These are phyloP conservation scores for Picea mariana DNA, from an alignment of 83 land plant species.

Conservation along the genomic window DNA sequence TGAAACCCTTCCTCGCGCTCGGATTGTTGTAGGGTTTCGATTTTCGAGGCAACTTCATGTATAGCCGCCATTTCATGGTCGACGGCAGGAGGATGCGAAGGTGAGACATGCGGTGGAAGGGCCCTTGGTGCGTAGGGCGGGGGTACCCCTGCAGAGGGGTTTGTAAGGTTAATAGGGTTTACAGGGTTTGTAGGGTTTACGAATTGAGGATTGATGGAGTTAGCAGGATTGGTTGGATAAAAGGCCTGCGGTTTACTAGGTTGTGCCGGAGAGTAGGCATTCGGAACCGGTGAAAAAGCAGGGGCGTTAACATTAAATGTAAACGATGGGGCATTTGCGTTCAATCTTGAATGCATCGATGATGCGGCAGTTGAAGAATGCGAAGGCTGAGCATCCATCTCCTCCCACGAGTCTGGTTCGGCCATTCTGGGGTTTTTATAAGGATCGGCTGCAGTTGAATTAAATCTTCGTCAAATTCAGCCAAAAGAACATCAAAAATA, in stretches of 20 bases:
- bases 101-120: background rate
- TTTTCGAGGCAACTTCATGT: background rate
- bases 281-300: background rate
- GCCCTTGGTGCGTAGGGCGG: background rate
- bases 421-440: too few relatives aligned
- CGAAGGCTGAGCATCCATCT: background rate
- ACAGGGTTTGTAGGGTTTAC: too few relatives aligned
- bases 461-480: too few relatives aligned
- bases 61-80: background rate
- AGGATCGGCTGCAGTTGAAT: too few relatives aligned
- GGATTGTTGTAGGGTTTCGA: too few relatives aligned
- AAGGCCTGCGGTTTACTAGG: too few relatives aligned
- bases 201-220: too few relatives aligned
- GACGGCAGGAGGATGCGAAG: background rate
- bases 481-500: too few relatives aligned
- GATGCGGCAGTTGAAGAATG: background rate
- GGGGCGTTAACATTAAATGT: constrained; percentile 1
- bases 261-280: background rate
- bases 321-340: background rate
- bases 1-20: too few relatives aligned
- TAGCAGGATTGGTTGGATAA: too few relatives aligned
- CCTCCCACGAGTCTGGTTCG: background rate
- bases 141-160: background rate
- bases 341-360: background rate
- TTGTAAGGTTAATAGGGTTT: too few relatives aligned